Conservation (phyloP, 331 rosid species). For the Malus hybrid region DNA sequence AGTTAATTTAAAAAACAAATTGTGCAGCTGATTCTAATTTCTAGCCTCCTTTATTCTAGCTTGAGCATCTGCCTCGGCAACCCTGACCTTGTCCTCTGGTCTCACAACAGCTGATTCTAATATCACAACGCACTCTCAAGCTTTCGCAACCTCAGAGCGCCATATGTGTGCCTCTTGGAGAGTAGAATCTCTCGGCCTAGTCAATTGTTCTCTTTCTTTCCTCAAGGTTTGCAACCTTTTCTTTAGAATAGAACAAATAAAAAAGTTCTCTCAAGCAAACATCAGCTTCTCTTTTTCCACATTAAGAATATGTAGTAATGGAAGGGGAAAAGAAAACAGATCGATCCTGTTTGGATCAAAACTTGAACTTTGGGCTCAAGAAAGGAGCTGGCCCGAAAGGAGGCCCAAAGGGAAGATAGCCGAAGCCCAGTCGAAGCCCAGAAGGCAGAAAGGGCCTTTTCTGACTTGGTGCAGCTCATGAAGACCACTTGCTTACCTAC, state of each 20-base stretch:
- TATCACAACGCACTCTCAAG: constrained; percentile 81
- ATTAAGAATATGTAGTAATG: neutral
- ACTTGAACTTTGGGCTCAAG: no score
- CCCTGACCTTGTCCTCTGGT: constrained; percentile 91
- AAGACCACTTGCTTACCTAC: no score
- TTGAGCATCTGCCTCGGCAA: constrained; percentile 68
- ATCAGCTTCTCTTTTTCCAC: neutral
- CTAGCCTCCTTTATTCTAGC: constrained; percentile 77
- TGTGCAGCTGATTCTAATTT: constrained; percentile 47
- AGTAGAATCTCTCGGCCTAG: constrained; percentile 69
- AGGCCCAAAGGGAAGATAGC: no score
- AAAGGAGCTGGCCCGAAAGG: no score
- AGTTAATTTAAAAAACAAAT: no score
- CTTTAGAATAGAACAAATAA: constrained; percentile 34
- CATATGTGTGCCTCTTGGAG: constrained; percentile 80
- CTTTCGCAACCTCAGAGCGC: constrained; percentile 93
- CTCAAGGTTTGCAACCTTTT: constrained; percentile 36
- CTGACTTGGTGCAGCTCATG: no score
- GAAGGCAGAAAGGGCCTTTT: no score
- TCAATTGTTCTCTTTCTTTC: constrained; percentile 72
- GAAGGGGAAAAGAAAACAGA: neutral
- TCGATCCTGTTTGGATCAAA: neutral
- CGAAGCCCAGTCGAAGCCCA: no score
- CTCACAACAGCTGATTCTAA: constrained; percentile 83
- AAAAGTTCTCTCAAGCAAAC: neutral